phyloP scores from a whole-genome alignment of 2,329 filamentous ascomycete species.

The Claviceps purpurea region DNA sequence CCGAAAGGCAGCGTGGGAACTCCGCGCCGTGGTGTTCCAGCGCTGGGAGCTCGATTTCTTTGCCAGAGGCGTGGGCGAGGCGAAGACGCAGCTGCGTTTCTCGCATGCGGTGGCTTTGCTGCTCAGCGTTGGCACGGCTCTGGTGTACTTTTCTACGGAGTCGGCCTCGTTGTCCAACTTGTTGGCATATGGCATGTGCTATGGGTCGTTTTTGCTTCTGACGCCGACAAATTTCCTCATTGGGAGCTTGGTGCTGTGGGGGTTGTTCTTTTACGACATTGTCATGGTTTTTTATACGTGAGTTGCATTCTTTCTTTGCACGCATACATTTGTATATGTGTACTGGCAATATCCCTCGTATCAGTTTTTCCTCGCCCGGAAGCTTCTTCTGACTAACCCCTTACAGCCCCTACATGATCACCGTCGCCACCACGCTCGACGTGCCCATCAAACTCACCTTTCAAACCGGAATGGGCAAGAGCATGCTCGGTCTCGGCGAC shows the following conservation, averaged over 20 bases:
- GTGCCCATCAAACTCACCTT: constrained; percentile 89
- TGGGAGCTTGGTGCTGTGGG: constrained; percentile 61
- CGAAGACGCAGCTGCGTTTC: constrained; percentile 39
- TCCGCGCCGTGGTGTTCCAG: constrained; percentile 35
- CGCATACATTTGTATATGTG: too few relatives aligned
- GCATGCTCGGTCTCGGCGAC: constrained; percentile 89
- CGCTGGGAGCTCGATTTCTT: constrained; percentile 37
- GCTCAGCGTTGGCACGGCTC: constrained; percentile 37
- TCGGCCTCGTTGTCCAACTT: constrained; percentile 60
- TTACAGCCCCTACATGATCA: constrained; percentile 63
- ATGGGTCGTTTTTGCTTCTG: constrained; percentile 67
- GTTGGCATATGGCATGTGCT: constrained; percentile 77
- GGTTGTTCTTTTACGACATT: constrained; percentile 89
- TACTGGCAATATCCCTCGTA: too few relatives aligned
- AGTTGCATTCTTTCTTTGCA: constrained; percentile 18
- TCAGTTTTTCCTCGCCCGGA: too few relatives aligned
- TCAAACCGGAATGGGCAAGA: constrained; percentile 45
- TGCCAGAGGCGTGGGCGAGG: constrained; percentile 35
- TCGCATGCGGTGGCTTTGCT: constrained; percentile 43
- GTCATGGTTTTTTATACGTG: constrained; percentile 79
- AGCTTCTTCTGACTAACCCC: neutral
- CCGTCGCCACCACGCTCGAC: constrained; percentile 77
- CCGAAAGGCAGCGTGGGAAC: constrained; percentile 28
- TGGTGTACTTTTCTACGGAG: constrained; percentile 54
- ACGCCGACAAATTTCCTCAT: constrained; percentile 81